Conservation (phyloP, 2,329 filamentous ascomycete species). For the Pezicula radicicola region DNA sequence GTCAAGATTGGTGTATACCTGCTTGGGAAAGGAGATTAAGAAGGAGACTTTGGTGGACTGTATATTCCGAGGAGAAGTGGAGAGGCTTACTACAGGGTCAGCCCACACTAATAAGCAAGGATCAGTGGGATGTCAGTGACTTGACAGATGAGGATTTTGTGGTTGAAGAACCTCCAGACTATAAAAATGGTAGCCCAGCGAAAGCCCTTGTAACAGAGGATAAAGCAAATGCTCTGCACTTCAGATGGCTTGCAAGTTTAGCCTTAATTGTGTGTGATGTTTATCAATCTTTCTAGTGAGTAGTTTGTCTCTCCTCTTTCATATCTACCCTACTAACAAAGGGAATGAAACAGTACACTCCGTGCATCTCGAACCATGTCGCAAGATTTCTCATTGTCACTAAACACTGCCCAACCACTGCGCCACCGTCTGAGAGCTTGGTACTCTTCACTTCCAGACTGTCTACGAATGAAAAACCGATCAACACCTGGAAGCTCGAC, state of each 20-base stretch:
- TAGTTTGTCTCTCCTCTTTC: neutral
- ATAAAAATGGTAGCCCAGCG: neutral
- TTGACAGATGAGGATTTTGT: slow-evolving; percentile 2
- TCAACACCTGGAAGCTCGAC: slow-evolving; percentile 3
- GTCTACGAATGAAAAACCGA: slow-evolving; percentile 25
- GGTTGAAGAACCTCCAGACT: neutral
- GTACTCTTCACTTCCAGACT: slow-evolving; percentile 28
- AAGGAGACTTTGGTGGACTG: slow-evolving; percentile 1
- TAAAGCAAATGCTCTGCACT: slow-evolving; percentile 10
- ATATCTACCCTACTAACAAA: neutral
- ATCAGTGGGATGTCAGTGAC: slow-evolving; percentile 3
- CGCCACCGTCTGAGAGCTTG: slow-evolving; percentile 28
- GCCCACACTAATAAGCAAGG: neutral
- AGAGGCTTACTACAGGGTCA: neutral
- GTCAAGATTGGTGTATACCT: slow-evolving; percentile 1
- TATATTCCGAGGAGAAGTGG: slow-evolving; percentile 2
- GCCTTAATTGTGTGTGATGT: slow-evolving; percentile 29
- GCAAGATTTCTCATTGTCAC: slow-evolving; percentile 25
- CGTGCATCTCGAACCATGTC: slow-evolving; percentile 28
- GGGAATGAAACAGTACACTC: slow-evolving; percentile 22
- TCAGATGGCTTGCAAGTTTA: slow-evolving; percentile 25
- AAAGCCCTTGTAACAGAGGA: neutral
- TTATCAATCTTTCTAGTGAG: slow-evolving; percentile 30
- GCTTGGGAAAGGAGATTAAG: slow-evolving; percentile 1
- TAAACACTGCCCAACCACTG: slow-evolving; percentile 25